Conservation (phyloP, 345 rosid species). For the Salix arbutifolia region DNA sequence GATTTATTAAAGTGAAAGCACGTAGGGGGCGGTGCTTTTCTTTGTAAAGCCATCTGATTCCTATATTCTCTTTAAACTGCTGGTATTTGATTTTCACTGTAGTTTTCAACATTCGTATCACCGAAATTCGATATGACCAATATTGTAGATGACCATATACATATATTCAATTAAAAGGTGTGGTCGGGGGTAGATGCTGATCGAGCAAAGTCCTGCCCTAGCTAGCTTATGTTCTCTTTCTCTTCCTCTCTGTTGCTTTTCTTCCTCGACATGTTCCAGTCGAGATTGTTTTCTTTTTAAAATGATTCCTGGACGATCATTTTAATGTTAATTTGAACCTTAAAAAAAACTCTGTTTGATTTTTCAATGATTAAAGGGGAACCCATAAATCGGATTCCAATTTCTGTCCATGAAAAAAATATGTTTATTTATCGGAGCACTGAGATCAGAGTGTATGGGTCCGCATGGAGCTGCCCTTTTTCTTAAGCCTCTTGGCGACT, state of each 20-base stretch:
- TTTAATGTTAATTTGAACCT: too few species aligned
- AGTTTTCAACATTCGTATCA: conserved; percentile 49
- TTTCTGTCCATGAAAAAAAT: conserved; percentile 29
- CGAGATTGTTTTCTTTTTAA: too few species aligned
- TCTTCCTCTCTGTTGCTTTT: background rate
- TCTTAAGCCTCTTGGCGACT: conserved; percentile 9
- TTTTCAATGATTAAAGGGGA: conserved; percentile 35
- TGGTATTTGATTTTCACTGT: conserved; percentile 12
- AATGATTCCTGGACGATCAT: too few species aligned
- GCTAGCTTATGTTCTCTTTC: background rate
- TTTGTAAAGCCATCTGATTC: conserved; percentile 23
- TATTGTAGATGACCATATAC: conserved; percentile 2
- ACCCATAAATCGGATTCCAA: conserved; percentile 42
- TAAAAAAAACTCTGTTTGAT: background rate
- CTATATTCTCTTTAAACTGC: conserved; percentile 15
- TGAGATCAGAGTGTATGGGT: conserved; percentile 21
- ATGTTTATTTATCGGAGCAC: conserved; percentile 20
- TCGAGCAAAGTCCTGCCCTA: conserved; percentile 9
- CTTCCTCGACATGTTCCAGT: too few species aligned
- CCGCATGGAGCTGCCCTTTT: conserved; percentile 9
- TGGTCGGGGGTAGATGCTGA: conserved; percentile 15
- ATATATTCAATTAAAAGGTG: conserved; percentile 24
- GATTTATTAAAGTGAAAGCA: conserved; percentile 5
- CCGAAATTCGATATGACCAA: conserved; percentile 41
- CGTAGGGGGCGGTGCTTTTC: conserved; percentile 13